A percentile compares a stretch with the other conserved stretches of the same genome.
phyloP scores from a whole-genome alignment of 2,329 filamentous ascomycete genomes.

The Aspergillus awamori region DNA sequence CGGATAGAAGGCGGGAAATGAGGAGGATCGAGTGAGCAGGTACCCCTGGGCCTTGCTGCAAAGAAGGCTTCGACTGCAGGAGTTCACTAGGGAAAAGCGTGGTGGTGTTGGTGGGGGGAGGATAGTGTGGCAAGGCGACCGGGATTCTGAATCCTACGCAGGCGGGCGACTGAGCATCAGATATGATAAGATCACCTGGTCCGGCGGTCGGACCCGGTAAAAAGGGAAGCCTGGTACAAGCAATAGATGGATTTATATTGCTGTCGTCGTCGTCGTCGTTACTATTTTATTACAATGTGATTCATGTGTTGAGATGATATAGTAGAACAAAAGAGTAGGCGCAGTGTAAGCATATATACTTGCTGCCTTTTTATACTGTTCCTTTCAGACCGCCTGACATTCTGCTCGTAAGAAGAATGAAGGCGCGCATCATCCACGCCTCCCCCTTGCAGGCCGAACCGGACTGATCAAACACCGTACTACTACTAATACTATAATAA shows the following conservation, averaged over 20 bases:
- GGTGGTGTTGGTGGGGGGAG: constrained; percentile 15
- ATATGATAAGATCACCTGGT: constrained; percentile 31
- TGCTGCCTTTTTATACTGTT: neutral
- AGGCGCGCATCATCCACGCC: neutral
- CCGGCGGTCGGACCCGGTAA: constrained; percentile 16
- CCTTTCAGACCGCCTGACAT: constrained; percentile 3
- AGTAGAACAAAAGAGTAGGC: neutral
- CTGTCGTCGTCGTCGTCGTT: too few relatives aligned
- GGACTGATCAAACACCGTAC: neutral
- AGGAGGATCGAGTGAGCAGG: neutral
- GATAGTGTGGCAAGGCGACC: constrained; percentile 16
- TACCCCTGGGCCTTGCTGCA: constrained; percentile 12
- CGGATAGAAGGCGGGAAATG: neutral
- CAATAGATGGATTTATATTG: too few relatives aligned
- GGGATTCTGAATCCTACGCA: constrained; percentile 12
- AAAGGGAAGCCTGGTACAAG: too few relatives aligned
- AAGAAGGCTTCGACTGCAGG: constrained; percentile 13
- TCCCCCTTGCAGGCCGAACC: constrained; percentile 10
- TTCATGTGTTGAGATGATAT: neutral
- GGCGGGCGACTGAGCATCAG: constrained; percentile 23
- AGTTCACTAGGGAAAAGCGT: constrained; percentile 10
- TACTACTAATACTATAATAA: too few relatives aligned
- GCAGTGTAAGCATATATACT: neutral
- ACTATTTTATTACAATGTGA: too few relatives aligned
- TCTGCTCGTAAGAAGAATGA: constrained; percentile 10